Conservation (phyloP, 2,329 filamentous ascomycete species). For the Teratosphaeria pseudoeucalypti region DNA sequence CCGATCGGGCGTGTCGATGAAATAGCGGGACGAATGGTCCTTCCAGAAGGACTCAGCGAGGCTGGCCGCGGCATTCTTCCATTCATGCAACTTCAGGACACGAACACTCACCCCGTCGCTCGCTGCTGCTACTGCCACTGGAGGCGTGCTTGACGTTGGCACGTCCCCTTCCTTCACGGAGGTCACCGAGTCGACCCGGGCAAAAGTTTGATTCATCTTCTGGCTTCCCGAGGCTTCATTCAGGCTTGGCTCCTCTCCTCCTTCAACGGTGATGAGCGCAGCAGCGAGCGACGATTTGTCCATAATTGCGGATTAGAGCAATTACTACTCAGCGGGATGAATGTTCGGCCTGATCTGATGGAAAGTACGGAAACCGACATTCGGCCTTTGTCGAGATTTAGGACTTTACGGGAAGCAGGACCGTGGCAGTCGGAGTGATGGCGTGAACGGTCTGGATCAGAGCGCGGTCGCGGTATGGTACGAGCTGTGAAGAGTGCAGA, state of each 20-base stretch:
- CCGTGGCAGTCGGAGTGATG: background rate
- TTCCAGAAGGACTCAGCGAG: slow-evolving; percentile 68
- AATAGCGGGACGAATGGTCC: slow-evolving; percentile 65
- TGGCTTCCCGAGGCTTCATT: slow-evolving; percentile 10
- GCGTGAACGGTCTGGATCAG: background rate
- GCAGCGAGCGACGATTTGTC: slow-evolving; percentile 28
- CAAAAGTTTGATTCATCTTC: background rate
- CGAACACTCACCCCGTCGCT: slow-evolving; percentile 40
- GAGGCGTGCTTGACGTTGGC: background rate
- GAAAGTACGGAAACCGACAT: slow-evolving; percentile 30
- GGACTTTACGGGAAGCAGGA: background rate
- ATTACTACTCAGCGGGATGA: slow-evolving; percentile 29
- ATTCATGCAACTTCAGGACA: slow-evolving; percentile 54
- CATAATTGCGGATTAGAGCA: slow-evolving; percentile 35
- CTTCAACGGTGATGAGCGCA: slow-evolving; percentile 9
- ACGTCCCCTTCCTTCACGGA: background rate
- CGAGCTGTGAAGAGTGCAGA: background rate
- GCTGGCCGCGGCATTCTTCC: slow-evolving; percentile 58
- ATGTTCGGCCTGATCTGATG: slow-evolving; percentile 36
- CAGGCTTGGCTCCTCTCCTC: slow-evolving; percentile 28
- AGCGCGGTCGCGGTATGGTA: background rate
- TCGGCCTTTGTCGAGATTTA: slow-evolving; percentile 5
- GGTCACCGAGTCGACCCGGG: slow-evolving; percentile 6
- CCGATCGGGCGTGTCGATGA: slow-evolving; percentile 61
- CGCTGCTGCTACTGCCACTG: background rate